A percentile compares a stretch with the other conserved stretches of the same genome.
Conservation (phyloP, 2,329 filamentous ascomycete genomes). For the Thermothelomyces thermophilus region DNA sequence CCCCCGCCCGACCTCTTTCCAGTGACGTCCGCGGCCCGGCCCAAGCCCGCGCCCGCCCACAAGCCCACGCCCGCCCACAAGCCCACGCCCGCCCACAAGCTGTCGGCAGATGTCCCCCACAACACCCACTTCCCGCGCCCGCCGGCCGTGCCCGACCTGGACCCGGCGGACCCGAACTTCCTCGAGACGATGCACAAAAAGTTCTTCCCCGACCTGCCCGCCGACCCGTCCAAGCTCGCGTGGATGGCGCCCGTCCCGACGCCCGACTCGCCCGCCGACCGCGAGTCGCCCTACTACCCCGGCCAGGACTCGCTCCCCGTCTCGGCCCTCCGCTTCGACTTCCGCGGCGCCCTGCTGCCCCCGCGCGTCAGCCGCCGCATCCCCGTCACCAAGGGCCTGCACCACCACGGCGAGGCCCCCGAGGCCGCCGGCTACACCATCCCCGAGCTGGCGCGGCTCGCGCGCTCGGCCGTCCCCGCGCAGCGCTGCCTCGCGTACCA, state of each 20-base stretch:
- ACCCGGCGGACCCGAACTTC: slow-evolving; percentile 77
- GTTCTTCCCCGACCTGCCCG: slow-evolving; percentile 84
- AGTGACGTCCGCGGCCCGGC: slow-evolving; percentile 5
- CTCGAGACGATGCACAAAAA: slow-evolving; percentile 78
- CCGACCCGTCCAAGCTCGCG: slow-evolving; percentile 76
- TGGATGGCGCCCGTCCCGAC: slow-evolving; percentile 79
- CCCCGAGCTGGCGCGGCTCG: slow-evolving; percentile 72
- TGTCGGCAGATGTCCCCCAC: slow-evolving; percentile 30
- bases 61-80: slow-evolving; percentile 10
- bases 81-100: slow-evolving; percentile 22
- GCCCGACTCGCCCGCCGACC: slow-evolving; percentile 56
- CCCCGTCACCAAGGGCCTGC: slow-evolving; percentile 71
- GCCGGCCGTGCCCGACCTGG: slow-evolving; percentile 59
- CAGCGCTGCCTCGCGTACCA: slow-evolving; percentile 91
- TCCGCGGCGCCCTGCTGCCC: slow-evolving; percentile 71
- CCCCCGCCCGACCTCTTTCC: slow-evolving; percentile 39
- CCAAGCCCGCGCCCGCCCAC: neutral
- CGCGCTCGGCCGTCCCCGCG: slow-evolving; percentile 73
- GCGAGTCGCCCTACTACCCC: slow-evolving; percentile 75
- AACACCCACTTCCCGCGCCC: slow-evolving; percentile 57
- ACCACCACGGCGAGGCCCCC: slow-evolving; percentile 89
- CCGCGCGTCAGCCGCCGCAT: slow-evolving; percentile 68
- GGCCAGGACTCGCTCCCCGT: slow-evolving; percentile 64
- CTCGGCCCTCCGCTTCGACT: slow-evolving; percentile 80
- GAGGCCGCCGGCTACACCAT: slow-evolving; percentile 94